Percentiles rank a stretch among this genome's conserved stretches.
These are phyloP conservation scores for Barnettozyma siamensis DNA, from an alignment of 805 yeast species.

Conservation along the genomic window DNA sequence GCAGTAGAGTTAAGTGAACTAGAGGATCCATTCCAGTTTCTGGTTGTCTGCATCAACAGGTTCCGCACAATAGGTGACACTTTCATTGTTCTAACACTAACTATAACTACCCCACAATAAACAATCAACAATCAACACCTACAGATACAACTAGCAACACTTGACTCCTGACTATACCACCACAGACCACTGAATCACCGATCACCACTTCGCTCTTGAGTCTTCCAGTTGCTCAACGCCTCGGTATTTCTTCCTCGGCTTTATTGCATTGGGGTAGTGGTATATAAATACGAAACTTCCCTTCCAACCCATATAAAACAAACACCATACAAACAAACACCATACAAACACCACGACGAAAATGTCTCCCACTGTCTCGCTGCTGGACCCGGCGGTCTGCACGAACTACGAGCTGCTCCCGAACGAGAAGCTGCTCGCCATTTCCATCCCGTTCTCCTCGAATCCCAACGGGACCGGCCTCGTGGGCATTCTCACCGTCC, in stretches of 20 bases:
- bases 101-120: too few relatives aligned
- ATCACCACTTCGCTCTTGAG: too few relatives aligned
- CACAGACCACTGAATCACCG: too few relatives aligned
- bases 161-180: too few relatives aligned
- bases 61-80: too few relatives aligned
- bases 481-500: slow-evolving; percentile 33
- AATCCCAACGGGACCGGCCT: slow-evolving; percentile 26
- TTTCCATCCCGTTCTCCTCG: slow-evolving; percentile 20
- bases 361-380: slow-evolving; percentile 13
- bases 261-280: neutral
- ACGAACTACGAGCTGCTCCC: slow-evolving; percentile 17
- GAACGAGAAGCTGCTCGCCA: slow-evolving; percentile 24
- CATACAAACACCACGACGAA: too few relatives aligned
- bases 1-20: neutral
- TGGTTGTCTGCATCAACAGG: neutral
- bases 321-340: too few relatives aligned
- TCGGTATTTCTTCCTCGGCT: neutral
- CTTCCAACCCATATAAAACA: neutral
- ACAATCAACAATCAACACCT: too few relatives aligned
- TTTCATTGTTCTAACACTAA: neutral
- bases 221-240: too few relatives aligned
- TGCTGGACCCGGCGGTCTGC: slow-evolving; percentile 16
- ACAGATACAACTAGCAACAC: too few relatives aligned
- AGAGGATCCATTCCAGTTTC: neutral
- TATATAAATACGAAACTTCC: neutral